Percentiles rank a stretch among this genome's conserved stretches.
These are phyloP conservation scores for Thermomucor indicae-seudaticae DNA, from an alignment of 371 early-diverging fungal species.

Conservation along the genomic window DNA sequence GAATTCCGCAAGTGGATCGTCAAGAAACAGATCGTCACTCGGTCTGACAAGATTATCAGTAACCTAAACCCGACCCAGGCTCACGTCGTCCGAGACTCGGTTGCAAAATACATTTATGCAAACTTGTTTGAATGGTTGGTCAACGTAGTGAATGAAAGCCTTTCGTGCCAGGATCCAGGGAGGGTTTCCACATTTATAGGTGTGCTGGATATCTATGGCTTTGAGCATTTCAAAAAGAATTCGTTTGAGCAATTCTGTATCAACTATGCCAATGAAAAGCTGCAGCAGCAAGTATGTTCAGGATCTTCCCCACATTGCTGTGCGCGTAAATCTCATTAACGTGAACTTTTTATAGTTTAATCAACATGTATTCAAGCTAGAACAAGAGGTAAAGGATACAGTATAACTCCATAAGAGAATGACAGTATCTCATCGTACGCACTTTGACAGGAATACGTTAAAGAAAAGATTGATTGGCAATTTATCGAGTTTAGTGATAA, in stretches of 20 bases:
- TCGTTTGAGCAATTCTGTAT: conserved; percentile 99
- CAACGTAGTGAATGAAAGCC: conserved; percentile 73
- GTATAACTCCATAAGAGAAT: conserved; percentile 72
- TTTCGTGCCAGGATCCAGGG: conserved; percentile 59
- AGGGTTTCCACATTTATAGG: conserved; percentile 77
- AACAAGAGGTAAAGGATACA: conserved; percentile 86
- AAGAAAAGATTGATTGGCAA: conserved; percentile 88
- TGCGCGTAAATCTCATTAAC: background rate
- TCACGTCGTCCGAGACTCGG: conserved; percentile 82
- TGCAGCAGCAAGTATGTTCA: conserved; percentile 80
- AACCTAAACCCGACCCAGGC: conserved; percentile 75
- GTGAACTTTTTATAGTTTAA: conserved; percentile 56
- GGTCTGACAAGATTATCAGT: conserved; percentile 82
- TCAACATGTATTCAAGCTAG: conserved; percentile 74
- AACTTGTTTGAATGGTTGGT: conserved; percentile 95
- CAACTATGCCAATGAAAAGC: conserved; percentile 97
- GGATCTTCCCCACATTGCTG: background rate
- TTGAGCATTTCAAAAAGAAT: conserved; percentile 97
- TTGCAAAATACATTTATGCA: conserved; percentile 93
- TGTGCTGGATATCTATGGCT: conserved; percentile 96
- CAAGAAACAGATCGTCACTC: conserved; percentile 82
- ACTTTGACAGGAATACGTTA: conserved; percentile 70
- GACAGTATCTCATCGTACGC: conserved; percentile 27
- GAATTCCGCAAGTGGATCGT: conserved; percentile 89
- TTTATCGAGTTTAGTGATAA: conserved; percentile 98